Conservation (phyloP, 768 basidiomycete genomes). For the Cyclocybe cylindracea region DNA sequence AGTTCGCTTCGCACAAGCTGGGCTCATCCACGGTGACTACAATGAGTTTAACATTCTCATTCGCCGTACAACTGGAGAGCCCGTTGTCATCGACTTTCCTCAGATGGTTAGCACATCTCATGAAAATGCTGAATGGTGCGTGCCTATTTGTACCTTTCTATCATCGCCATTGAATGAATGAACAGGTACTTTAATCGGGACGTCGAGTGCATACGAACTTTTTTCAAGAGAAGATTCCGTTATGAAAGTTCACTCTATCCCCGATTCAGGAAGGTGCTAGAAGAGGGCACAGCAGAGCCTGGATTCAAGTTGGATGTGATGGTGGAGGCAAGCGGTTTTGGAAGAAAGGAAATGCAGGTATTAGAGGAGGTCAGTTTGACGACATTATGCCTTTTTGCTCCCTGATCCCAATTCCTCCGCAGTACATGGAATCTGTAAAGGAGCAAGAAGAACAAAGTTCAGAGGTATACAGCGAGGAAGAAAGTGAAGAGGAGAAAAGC, state of each 20-base stretch:
- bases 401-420: constrained; percentile 12
- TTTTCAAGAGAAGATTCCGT: constrained; percentile 87
- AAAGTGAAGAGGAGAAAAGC: constrained; percentile 27
- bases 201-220: constrained; percentile 92
- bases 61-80: constrained; percentile 67
- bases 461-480: constrained; percentile 13
- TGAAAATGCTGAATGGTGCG: constrained; percentile 93
- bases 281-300: constrained; percentile 42
- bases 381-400: constrained; percentile 15
- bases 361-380: constrained; percentile 74
- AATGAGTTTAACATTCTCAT: constrained; percentile 99
- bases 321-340: constrained; percentile 94
- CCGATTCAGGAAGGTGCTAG: constrained; percentile 69
- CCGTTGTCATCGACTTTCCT: constrained; percentile 96
- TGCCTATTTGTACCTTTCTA: constrained; percentile 10
- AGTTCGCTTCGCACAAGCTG: constrained; percentile 89
- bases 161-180: constrained; percentile 1
- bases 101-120: constrained; percentile 99
- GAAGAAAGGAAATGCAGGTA: constrained; percentile 75
- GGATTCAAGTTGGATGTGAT: constrained; percentile 86
- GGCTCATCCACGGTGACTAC: constrained; percentile 98
- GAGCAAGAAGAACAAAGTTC: constrained; percentile 30
- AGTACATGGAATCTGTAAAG: constrained; percentile 69
- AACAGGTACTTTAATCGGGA: constrained; percentile 97
- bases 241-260: constrained; percentile 93